phyloP scores from a whole-genome alignment of 2,329 filamentous ascomycete genomes.

The Fusarium nodosum region DNA sequence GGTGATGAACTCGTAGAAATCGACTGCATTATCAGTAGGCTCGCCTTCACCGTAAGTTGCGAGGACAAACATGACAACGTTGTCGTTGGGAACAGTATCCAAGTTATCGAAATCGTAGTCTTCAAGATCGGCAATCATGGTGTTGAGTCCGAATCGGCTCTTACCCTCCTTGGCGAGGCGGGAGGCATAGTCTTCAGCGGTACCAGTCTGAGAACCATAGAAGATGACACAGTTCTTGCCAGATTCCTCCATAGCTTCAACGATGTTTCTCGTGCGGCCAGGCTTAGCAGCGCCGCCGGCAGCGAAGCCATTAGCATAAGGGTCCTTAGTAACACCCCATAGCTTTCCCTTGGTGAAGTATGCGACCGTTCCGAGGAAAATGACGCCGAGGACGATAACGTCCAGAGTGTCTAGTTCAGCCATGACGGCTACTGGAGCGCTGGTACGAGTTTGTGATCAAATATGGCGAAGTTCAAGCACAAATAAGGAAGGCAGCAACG shows the following conservation, averaged over 20 bases:
- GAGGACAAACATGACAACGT: conserved; percentile 93
- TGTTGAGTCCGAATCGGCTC: conserved; percentile 94
- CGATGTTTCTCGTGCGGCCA: conserved; percentile 89
- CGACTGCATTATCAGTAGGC: conserved; percentile 97
- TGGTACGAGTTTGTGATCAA: conserved; percentile 17
- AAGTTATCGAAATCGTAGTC: conserved; percentile 98
- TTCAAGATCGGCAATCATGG: conserved; percentile 97
- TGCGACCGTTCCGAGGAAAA: conserved; percentile 88
- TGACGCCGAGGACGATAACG: conserved; percentile 86
- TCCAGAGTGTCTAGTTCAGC: conserved; percentile 97
- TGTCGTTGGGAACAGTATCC: conserved; percentile 88
- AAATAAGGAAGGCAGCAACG: background rate
- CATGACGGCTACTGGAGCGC: conserved; percentile 69
- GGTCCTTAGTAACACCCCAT: conserved; percentile 90
- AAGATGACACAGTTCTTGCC: conserved; percentile 98
- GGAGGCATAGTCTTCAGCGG: conserved; percentile 97
- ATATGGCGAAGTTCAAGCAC: background rate
- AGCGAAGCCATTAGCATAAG: conserved; percentile 82
- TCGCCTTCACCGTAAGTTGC: conserved; percentile 99
- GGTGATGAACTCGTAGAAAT: conserved; percentile 97
- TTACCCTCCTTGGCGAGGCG: conserved; percentile 97
- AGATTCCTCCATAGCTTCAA: conserved; percentile 95
- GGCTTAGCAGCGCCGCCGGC: conserved; percentile 79
- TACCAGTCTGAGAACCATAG: conserved; percentile 98
- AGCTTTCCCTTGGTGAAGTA: conserved; percentile 98